Base-by-base conservation (phyloP, 257 asterid genomes). In the Scutellaria baicalensis region DNA sequence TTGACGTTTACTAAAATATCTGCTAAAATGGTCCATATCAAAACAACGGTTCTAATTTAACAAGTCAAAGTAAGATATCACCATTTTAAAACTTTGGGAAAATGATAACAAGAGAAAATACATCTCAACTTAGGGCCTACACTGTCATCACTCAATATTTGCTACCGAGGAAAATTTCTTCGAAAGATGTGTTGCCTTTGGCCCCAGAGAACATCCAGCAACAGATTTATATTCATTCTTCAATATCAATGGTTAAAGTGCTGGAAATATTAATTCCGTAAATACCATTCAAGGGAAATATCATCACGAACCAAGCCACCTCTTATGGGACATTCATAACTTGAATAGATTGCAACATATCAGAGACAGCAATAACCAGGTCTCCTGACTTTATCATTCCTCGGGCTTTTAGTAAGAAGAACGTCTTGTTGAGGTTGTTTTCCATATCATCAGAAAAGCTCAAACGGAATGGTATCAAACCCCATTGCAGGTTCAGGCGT, bases 371-470 rank as follows among this genome's bases (percentile, higher is more conserved):
- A 74, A 94, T 84, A 38, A 94, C 96, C 39, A 94, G 86, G 80
- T 88, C 99, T 31, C 98, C 99, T 13, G 96, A 83, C 67, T 89
- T 91, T 64, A 94, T 79, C 99, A 94, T 92, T 69, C 97, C 99
- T 52, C 97, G 82, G 52, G 97, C 91, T 81, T 91, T 91, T 74
- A 94, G 96, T 79, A 91, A 80, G 54, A 83, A 77, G 73, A 94
- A 91, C 21, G 99, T 94, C 75, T 87, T 94, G 89, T 89, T 86
- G 76, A 94, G 95, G 78, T 91, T 94, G 85, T 71, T 94, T 63
- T 94, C 99, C 96, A 94, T 91, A 43, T 91, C 98, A 20, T 94
- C 99, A 4, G 98, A 84, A 82, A 86, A 91, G 85, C 88, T 88
- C 84, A 91, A 51, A 54, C 98, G 95, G 84, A 94, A 94, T 1